phyloP scores from a whole-genome alignment of 2,329 filamentous ascomycete genomes.

The Clarireedia monteithiana region DNA sequence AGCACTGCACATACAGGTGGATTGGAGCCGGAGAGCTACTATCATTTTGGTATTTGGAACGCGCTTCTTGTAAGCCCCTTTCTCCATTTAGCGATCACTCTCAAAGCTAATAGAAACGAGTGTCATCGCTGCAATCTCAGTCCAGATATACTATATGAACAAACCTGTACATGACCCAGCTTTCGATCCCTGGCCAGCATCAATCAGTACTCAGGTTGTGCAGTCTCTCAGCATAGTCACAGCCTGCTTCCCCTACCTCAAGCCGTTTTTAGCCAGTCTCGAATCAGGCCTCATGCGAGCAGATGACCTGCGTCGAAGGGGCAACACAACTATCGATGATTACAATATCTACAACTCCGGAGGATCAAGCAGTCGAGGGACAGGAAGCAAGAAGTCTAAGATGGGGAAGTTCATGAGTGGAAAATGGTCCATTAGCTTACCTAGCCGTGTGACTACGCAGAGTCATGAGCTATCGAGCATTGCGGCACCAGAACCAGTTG shows the following conservation, averaged over 20 bases:
- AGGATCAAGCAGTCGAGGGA: not conserved
- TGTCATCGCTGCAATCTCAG: not conserved
- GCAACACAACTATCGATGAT: not conserved
- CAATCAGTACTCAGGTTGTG: not conserved
- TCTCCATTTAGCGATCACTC: not conserved
- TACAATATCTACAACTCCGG: not conserved
- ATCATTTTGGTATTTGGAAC: conserved; percentile 8
- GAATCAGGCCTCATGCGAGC: conserved; percentile 1
- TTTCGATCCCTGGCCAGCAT: not conserved
- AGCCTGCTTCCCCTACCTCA: conserved; percentile 5
- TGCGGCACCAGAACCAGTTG: not conserved
- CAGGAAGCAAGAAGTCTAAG: not conserved
- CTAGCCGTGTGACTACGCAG: not conserved
- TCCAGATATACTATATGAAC: conserved; percentile 3
- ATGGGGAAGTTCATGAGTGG: not conserved
- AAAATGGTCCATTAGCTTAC: not conserved
- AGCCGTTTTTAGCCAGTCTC: conserved; percentile 1
- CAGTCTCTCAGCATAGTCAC: conserved; percentile 5
- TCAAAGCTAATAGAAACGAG: not conserved
- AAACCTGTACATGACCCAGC: not conserved
- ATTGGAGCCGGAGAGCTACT: not conserved
- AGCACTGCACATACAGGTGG: conserved; percentile 1
- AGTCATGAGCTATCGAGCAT: not conserved
- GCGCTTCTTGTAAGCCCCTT: conserved; percentile 2
- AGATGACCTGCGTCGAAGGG: conserved; percentile 4